Evolutionary conservation across 164 flowering plant genomes (phyloP).

Genomic region (Piper betle): DNA sequence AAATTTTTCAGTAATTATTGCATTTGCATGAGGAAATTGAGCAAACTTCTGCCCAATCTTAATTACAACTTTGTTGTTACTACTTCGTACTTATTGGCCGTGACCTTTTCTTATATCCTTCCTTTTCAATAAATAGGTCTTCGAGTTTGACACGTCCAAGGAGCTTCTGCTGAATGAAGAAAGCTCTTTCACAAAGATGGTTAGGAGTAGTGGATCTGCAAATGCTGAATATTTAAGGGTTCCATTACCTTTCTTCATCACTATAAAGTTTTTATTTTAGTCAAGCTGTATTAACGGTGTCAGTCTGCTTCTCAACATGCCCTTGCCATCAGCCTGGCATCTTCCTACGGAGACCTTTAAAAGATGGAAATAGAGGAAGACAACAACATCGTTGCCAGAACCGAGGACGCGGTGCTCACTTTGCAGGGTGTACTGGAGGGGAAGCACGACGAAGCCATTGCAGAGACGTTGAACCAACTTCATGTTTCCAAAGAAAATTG

Average conservation of each 20-base stretch:
- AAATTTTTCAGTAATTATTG: no score
- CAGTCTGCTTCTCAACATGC: slow-evolving; percentile 95
- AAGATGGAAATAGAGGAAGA: slow-evolving; percentile 57
- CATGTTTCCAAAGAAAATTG: slow-evolving; percentile 74
- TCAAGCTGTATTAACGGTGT: no score
- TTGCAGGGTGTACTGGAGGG: slow-evolving; percentile 80
- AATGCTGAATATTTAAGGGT: slow-evolving; percentile 88
- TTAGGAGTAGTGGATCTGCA: slow-evolving; percentile 91
- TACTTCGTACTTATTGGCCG: background rate
- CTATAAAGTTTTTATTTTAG: no score
- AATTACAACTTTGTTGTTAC: background rate
- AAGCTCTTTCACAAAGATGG: slow-evolving; percentile 93
- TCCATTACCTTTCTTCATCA: no score
- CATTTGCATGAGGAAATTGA: no score
- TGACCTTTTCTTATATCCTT: background rate
- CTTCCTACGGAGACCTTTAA: slow-evolving; percentile 83
- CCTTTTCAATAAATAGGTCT: slow-evolving; percentile 36
- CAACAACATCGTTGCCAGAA: slow-evolving; percentile 62
- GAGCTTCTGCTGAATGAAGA: slow-evolving; percentile 48
- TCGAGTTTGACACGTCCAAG: slow-evolving; percentile 77
- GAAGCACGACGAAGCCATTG: slow-evolving; percentile 69
- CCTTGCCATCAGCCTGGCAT: slow-evolving; percentile 68
- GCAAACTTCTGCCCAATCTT: no score
- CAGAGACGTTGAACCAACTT: slow-evolving; percentile 49
- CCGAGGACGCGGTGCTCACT: slow-evolving; percentile 79